phyloP scores from a whole-genome alignment of 1,284 basidiomycete genomes.

The Filobasidium uniguttulatum region DNA sequence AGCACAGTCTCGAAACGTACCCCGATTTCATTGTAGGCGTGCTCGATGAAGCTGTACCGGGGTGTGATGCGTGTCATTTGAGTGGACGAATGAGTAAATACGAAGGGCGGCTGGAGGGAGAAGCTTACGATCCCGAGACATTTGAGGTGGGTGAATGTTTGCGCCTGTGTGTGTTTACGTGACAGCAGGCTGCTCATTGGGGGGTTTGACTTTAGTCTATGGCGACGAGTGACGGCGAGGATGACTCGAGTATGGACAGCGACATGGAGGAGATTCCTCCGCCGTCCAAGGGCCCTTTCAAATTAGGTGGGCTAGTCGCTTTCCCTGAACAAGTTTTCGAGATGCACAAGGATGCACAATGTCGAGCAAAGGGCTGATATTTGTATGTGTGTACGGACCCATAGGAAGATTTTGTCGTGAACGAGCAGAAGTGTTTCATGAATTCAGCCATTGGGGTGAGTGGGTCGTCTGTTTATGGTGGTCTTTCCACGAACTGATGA shows the following conservation, averaged over 20 bases:
- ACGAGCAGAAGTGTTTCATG: conserved; percentile 55
- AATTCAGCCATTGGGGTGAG: conserved; percentile 69
- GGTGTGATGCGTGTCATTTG: conserved; percentile 66
- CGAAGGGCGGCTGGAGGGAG: conserved; percentile 22
- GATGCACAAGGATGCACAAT: neutral
- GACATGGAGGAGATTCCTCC: conserved; percentile 16
- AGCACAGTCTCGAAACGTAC: conserved; percentile 48
- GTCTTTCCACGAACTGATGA: neutral
- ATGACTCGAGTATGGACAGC: conserved; percentile 10
- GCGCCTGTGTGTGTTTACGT: neutral
- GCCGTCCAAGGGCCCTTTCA: conserved; percentile 10
- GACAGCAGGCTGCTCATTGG: neutral
- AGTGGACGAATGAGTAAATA: conserved; percentile 42
- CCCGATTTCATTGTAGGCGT: conserved; percentile 47
- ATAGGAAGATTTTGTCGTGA: conserved; percentile 62
- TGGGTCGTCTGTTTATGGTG: too few species aligned
- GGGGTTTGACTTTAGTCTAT: neutral
- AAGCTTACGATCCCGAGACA: conserved; percentile 28
- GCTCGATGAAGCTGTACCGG: conserved; percentile 47
- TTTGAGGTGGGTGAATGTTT: conserved; percentile 20
- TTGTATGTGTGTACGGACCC: conserved; percentile 32
- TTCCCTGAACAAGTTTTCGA: neutral
- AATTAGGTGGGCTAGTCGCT: conserved; percentile 1
- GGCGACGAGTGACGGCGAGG: conserved; percentile 5
- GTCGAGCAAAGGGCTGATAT: too few species aligned